These are phyloP conservation scores for Fusarium pseudocircinatum DNA, from an alignment of 2,329 filamentous ascomycete genomes.

Conservation along the genomic window DNA sequence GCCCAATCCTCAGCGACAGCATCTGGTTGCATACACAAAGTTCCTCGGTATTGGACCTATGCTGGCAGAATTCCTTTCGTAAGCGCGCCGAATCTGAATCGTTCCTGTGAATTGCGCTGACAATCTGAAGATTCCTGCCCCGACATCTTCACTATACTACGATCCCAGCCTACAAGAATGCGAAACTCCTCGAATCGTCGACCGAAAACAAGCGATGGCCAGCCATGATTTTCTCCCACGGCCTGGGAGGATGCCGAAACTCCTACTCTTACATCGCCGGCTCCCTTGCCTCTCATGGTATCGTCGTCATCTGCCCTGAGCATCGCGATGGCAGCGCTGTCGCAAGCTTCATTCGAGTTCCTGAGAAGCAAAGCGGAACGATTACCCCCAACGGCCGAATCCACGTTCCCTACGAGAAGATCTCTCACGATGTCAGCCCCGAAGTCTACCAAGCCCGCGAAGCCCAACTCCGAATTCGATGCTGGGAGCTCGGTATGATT, in stretches of 20 bases:
- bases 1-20: constrained; percentile 77
- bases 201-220: constrained; percentile 72
- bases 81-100: constrained; percentile 42
- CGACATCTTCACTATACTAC: constrained; percentile 77
- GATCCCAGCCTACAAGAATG: constrained; percentile 78
- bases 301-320: constrained; percentile 83
- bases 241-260: constrained; percentile 82
- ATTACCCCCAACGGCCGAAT: constrained; percentile 42
- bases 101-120: not conserved
- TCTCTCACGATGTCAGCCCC: constrained; percentile 70
- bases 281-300: constrained; percentile 81
- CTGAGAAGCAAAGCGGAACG: constrained; percentile 55
- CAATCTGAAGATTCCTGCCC: constrained; percentile 66
- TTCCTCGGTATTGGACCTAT: constrained; percentile 75
- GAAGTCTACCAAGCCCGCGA: constrained; percentile 75
- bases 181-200: constrained; percentile 64
- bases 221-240: constrained; percentile 86
- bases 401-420: constrained; percentile 59
- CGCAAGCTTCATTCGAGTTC: constrained; percentile 74
- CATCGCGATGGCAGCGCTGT: constrained; percentile 85
- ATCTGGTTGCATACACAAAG: constrained; percentile 78
- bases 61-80: constrained; percentile 69
- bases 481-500: constrained; percentile 81
- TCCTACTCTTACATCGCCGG: constrained; percentile 86
- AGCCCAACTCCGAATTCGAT: constrained; percentile 75